Conservation (phyloP, 192 early-diverging fungal species). For the Gryganskiella cystojenkinii region DNA sequence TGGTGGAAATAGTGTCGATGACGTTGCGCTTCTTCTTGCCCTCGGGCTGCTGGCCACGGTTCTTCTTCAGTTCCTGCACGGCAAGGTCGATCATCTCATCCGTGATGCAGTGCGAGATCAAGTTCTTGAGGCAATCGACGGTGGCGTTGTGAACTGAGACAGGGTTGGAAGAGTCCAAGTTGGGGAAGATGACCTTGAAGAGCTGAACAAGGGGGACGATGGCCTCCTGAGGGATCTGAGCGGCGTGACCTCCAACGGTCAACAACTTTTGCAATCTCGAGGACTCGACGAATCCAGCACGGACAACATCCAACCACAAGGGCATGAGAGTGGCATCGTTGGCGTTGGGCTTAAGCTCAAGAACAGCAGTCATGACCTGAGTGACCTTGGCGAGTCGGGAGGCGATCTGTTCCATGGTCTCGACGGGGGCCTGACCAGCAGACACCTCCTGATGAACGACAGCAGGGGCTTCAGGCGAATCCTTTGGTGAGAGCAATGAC, state of each 20-base stretch:
- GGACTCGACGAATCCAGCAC: slow-evolving; percentile 76
- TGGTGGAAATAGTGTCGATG: slow-evolving; percentile 62
- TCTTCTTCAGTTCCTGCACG: slow-evolving; percentile 42
- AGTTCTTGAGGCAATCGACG: slow-evolving; percentile 73
- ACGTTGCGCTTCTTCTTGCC: slow-evolving; percentile 43
- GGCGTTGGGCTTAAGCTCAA: slow-evolving; percentile 85
- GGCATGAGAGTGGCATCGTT: slow-evolving; percentile 86
- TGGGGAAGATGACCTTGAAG: slow-evolving; percentile 71
- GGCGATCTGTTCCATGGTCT: slow-evolving; percentile 48
- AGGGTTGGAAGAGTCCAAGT: slow-evolving; percentile 70
- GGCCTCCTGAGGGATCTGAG: slow-evolving; percentile 40
- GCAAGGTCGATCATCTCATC: slow-evolving; percentile 78
- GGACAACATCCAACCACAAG: slow-evolving; percentile 85
- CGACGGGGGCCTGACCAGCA: slow-evolving; percentile 10
- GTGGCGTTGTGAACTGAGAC: slow-evolving; percentile 69
- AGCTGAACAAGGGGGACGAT: slow-evolving; percentile 51
- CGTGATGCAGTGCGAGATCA: slow-evolving; percentile 81
- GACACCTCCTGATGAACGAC: slow-evolving; percentile 38
- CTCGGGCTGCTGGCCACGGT: slow-evolving; percentile 22
- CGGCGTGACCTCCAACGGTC: slow-evolving; percentile 22
- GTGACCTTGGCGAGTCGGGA: slow-evolving; percentile 63
- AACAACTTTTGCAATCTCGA: slow-evolving; percentile 55
- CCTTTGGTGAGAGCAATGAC: slow-evolving; percentile 60
- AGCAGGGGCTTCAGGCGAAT: slow-evolving; percentile 34
- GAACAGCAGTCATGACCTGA: slow-evolving; percentile 62